Base-by-base conservation (phyloP, 148 eudicot species). In the Camellia japonica region DNA sequence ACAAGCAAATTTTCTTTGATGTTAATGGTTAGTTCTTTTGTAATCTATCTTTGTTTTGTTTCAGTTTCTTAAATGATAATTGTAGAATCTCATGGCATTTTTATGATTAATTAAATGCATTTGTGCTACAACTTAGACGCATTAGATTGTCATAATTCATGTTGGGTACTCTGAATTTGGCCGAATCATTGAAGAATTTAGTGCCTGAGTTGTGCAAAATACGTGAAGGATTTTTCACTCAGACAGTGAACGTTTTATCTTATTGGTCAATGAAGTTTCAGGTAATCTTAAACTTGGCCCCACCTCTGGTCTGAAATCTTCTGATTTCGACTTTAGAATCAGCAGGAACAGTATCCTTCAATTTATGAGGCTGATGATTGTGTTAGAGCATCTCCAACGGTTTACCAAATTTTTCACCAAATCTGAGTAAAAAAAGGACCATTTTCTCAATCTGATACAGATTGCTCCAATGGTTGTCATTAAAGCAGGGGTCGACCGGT, bases 1-100 rank as follows among this genome's bases (percentile, higher is more conserved):
- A 90, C 55, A 74, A 86, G 59, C 97, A 93, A 81, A 88, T 91
- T 38, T 93, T 89, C 90, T 93, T 93, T 73, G 97, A 93, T 83
- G 93, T 91, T 15, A 91, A 90, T 85, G 97, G 97, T 93, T 66
- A 86, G 97, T 87, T 82, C 42, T 66, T 65, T 47, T 42, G 59
- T 42, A 14, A 6, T 8, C 58, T 69, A 41, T 78, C 64, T 54
- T 42, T 15, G 1, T 69, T 79, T n/a, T 49, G 64, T 54, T 65
- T 16, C 7, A 2, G 77, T 77, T 56, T 78, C 73, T 41, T 55
- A 41, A 68, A 54, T 44, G 11, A 16, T 44, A 76, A 46, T 10
- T 55, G 13, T 56, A 6, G 54, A 78, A 7, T 68, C 41, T 64
- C 18, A 19, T 42, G 68, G n/a, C 9, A 58, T 69, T 56, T 43